These are phyloP conservation scores for Wakefieldia striispora DNA, from an alignment of 768 basidiomycete species.

Conservation along the genomic window DNA sequence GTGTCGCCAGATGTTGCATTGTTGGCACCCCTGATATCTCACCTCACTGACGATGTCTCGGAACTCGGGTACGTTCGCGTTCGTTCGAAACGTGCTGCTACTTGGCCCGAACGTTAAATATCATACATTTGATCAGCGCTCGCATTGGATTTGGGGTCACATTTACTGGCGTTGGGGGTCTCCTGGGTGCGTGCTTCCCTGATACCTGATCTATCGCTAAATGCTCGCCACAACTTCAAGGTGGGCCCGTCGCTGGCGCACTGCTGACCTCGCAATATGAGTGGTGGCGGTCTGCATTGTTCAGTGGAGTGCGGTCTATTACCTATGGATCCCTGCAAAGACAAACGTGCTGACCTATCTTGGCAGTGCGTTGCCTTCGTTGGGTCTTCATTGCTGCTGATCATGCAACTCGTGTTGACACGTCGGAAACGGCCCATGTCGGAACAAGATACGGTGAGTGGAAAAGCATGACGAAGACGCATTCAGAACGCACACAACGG, in stretches of 20 bases:
- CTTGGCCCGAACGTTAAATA: neutral
- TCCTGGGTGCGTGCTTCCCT: conserved; percentile 10
- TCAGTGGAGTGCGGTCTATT: conserved; percentile 38
- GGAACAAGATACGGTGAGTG: too few relatives aligned
- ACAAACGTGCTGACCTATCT: neutral
- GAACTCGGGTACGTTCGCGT: conserved; percentile 53
- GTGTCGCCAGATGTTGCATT: conserved; percentile 34
- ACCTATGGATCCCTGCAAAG: neutral
- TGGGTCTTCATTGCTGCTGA: neutral
- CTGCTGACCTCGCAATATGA: conserved; percentile 49
- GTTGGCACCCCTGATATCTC: conserved; percentile 42
- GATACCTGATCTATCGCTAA: too few relatives aligned
- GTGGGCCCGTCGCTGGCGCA: conserved; percentile 57
- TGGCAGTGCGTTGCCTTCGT: neutral
- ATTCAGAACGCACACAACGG: too few relatives aligned
- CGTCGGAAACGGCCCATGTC: too few relatives aligned
- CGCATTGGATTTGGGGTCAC: conserved; percentile 24
- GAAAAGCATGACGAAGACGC: too few relatives aligned
- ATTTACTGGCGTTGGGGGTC: conserved; percentile 16
- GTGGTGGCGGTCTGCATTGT: conserved; percentile 57
- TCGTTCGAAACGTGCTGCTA: accelerated
- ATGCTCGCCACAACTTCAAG: conserved; percentile 22
- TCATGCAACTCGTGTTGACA: neutral
- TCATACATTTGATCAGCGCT: conserved; percentile 13
- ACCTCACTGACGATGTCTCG: conserved; percentile 41